Percentiles rank a stretch among this genome's conserved stretches.
These are phyloP conservation scores for Trypanosoma lewisi DNA, from an alignment of 208 protist genomes.

Conservation along the genomic window DNA sequence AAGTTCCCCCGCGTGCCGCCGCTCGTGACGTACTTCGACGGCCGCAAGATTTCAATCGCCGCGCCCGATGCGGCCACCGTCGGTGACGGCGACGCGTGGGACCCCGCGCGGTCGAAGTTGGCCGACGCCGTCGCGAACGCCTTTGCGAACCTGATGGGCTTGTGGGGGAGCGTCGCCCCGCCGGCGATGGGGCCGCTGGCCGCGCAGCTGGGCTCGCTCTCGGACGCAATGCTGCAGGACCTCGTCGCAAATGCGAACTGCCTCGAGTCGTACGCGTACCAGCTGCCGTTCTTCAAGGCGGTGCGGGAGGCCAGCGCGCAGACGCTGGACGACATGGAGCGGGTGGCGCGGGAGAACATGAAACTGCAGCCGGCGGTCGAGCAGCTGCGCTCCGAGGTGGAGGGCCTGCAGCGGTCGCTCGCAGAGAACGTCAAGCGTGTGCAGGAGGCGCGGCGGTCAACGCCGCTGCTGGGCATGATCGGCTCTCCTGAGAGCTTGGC, in stretches of 20 bases:
- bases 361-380: slow-evolving; percentile 48
- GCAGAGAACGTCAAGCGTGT: slow-evolving; percentile 46
- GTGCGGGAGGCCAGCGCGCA: slow-evolving; percentile 64
- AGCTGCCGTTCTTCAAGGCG: slow-evolving; percentile 75
- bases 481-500: slow-evolving; percentile 62
- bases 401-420: slow-evolving; percentile 44
- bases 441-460: slow-evolving; percentile 37
- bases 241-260: slow-evolving; percentile 72
- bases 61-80: slow-evolving; percentile 33
- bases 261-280: slow-evolving; percentile 84
- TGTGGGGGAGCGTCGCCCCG: slow-evolving; percentile 70
- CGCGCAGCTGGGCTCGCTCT: slow-evolving; percentile 43
- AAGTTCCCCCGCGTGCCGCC: slow-evolving; percentile 53
- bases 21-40: slow-evolving; percentile 62
- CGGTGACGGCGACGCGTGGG: slow-evolving; percentile 66
- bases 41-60: slow-evolving; percentile 53
- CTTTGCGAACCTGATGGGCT: slow-evolving; percentile 54
- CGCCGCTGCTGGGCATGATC: slow-evolving; percentile 45
- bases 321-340: slow-evolving; percentile 59
- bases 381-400: slow-evolving; percentile 47
- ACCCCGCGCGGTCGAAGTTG: slow-evolving; percentile 43
- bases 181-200: slow-evolving; percentile 53
- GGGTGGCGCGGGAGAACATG: slow-evolving; percentile 51
- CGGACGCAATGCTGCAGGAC: slow-evolving; percentile 64
- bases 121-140: slow-evolving; percentile 70